Conservation (phyloP, 371 early-diverging fungal genomes). For the Batkoa obscura region DNA sequence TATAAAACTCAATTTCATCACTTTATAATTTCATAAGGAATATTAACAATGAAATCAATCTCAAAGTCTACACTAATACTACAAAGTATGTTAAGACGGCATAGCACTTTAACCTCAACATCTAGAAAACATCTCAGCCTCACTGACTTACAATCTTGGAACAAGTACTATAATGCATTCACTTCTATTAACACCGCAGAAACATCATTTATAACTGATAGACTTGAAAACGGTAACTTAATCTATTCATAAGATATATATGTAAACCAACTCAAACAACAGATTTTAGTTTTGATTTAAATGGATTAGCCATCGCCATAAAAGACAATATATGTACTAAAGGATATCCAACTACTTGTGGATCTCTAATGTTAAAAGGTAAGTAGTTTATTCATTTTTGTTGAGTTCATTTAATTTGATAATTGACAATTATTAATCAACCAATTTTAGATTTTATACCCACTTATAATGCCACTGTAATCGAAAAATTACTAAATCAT, state of each 20-base stretch:
- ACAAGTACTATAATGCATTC: neutral
- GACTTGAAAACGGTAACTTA: too few species aligned
- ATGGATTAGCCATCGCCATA: constrained; percentile 38
- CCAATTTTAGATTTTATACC: too few species aligned
- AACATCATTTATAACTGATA: too few species aligned
- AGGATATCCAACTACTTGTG: constrained; percentile 40
- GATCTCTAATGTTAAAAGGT: constrained; percentile 41
- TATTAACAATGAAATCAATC: too few species aligned
- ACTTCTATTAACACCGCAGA: neutral
- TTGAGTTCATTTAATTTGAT: too few species aligned
- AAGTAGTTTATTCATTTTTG: neutral
- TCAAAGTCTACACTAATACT: too few species aligned
- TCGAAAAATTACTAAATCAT: constrained; percentile 28
- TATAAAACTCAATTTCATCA: too few species aligned
- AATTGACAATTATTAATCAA: too few species aligned
- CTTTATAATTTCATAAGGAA: too few species aligned
- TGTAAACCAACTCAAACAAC: too few species aligned
- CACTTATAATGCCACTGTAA: constrained; percentile 35
- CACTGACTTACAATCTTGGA: neutral
- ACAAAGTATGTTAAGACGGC: too few species aligned
- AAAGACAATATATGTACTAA: constrained; percentile 55
- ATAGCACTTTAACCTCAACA: neutral
- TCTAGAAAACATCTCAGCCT: neutral
- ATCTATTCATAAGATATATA: too few species aligned
- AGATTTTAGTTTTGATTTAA: constrained; percentile 10